Evolutionary conservation across 2,329 filamentous ascomycete genomes (phyloP), one percentile per base, ranked within the genome.

Genomic region (Calonectria pseudoreteaudii): DNA sequence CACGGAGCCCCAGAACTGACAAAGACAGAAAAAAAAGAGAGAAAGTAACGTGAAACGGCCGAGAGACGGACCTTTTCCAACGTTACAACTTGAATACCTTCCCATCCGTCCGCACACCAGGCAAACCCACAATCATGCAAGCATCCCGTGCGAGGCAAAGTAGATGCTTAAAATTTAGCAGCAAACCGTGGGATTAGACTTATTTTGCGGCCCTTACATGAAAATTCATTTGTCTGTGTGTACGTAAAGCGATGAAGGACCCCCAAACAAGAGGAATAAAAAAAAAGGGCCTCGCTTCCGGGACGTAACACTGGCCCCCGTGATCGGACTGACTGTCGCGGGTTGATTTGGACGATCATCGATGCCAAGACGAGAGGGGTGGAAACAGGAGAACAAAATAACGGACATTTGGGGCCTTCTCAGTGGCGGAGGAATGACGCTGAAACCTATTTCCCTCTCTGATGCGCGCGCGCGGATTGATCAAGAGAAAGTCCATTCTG

Each of bases 341-440:
- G 26, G 53, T 62, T 72, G 65, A 72, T 56, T 60, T 67, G 34
- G 30, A 49, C 47, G 56, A 41, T 18, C 36, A 26, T 34, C 28
- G 56, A 41, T 44, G 18, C 23, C 11, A 60, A 26, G 56, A 49
- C 56, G 11, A 26, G 6, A 14, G 28, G 23, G n/a, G 4, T 7
- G 34, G 31, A 11, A 18, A 16, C 4, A 18, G 28, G 53, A 34
- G 10, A 47, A 47, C 20, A 7, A 7, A 44, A 50, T 65, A 8
- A 8, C 8, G 16, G 34, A 44, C 5, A 13, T 38, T 13, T 8
- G 4, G 11, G 14, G 13, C 23, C 36, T 23, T 50, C 49, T 65
- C 20, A 66, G 49, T 72, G 66, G 65, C 56, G 58, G 70, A 72
- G 50, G 70, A 72, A 68, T 49, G 9, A 23, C n/a, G 11, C 14